Conservation (phyloP, 495 filamentous ascomycete genomes). For the Tricharina praecox region DNA sequence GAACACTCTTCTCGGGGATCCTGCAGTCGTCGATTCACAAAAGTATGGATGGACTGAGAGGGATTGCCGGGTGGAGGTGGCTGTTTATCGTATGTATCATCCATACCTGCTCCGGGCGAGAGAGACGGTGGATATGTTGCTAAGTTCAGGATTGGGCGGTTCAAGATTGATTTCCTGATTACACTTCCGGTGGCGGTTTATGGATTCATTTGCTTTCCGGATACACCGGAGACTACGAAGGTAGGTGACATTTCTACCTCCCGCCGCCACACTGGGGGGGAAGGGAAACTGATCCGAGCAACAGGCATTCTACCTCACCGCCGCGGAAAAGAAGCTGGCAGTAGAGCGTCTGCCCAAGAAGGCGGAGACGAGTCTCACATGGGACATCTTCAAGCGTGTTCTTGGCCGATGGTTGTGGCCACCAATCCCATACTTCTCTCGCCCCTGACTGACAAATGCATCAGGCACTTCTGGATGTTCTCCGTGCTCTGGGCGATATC, state of each 20-base stretch:
- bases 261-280: not conserved
- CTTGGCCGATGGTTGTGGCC: constrained; percentile 1
- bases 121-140: not conserved
- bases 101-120: no score
- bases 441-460: not conserved
- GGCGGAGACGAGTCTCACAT: not conserved
- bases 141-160: constrained; percentile 14
- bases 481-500: constrained; percentile 3
- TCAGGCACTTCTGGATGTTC: constrained; percentile 4
- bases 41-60: constrained; percentile 35
- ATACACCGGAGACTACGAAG: constrained; percentile 38
- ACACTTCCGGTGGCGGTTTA: constrained; percentile 43
- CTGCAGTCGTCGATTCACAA: constrained; percentile 44
- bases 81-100: constrained; percentile 36
- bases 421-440: not conserved
- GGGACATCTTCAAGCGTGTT: constrained; percentile 1
- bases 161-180: constrained; percentile 33
- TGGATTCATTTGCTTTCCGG: constrained; percentile 43
- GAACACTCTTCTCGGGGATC: constrained; percentile 36
- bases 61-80: constrained; percentile 49
- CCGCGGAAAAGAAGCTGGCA: not conserved
- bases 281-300: no score
- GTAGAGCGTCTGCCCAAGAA: not conserved
- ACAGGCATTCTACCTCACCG: constrained; percentile 2
- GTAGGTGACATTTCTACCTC: not conserved